phyloP scores from a whole-genome alignment of 2,329 filamentous ascomycete species.

The Hypoxylon sp. region DNA sequence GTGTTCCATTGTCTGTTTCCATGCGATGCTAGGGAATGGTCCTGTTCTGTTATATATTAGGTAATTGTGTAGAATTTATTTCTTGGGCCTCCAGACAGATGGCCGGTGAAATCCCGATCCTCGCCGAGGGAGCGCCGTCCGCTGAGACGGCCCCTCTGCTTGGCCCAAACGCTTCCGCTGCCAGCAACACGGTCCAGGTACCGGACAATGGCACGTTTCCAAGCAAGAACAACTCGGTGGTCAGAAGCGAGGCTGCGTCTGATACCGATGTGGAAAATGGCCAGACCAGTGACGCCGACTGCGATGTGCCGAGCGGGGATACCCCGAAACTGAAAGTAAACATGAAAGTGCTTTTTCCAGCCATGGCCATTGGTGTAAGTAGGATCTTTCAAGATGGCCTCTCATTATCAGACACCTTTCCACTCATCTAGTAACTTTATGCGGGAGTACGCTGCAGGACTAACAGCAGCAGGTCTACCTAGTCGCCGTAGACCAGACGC shows the following conservation, averaged over 20 bases:
- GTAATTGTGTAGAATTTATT: background rate
- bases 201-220: conserved; percentile 45
- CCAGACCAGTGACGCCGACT: conserved; percentile 49
- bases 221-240: conserved; percentile 16
- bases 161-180: conserved; percentile 37
- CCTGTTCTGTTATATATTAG: background rate
- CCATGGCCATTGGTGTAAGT: conserved; percentile 50
- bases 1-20: background rate
- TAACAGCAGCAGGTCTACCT: conserved; percentile 73
- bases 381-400: background rate
- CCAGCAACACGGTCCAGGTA: conserved; percentile 26
- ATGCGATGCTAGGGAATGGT: background rate
- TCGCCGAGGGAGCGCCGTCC: conserved; percentile 32
- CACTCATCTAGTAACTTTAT: background rate
- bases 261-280: conserved; percentile 50
- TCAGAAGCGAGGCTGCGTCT: background rate
- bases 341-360: conserved; percentile 50
- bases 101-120: conserved; percentile 28
- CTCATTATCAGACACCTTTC: no score
- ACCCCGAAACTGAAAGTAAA: conserved; percentile 48
- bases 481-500: conserved; percentile 81
- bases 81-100: conserved; percentile 25
- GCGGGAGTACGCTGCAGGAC: background rate
- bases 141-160: conserved; percentile 51
- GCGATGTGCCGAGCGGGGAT: conserved; percentile 50